A percentile compares a stretch with the other conserved stretches of the same genome.
phyloP scores from a whole-genome alignment of 208 protist genomes.

The Wallacemonas sp. region DNA sequence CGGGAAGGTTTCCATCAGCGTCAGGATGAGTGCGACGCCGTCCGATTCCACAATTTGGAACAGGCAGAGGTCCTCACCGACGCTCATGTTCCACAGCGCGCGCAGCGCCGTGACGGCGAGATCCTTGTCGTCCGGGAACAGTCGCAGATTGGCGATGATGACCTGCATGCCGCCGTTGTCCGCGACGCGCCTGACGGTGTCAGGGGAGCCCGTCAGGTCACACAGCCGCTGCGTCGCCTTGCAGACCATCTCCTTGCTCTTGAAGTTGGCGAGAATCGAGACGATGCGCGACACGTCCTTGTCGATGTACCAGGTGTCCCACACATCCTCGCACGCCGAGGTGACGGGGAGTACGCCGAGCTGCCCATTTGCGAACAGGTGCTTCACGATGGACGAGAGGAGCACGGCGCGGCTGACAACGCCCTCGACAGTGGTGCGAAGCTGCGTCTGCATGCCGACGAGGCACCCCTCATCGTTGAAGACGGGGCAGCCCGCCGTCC shows the following conservation, averaged over 20 bases:
- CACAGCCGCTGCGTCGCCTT: constrained; percentile 63
- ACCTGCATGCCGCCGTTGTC: constrained; percentile 55
- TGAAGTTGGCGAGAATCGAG: constrained; percentile 83
- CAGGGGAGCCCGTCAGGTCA: constrained; percentile 48
- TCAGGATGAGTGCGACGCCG: constrained; percentile 49
- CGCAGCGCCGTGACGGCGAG: constrained; percentile 55
- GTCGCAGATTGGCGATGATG: constrained; percentile 55
- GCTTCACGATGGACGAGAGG: constrained; percentile 85
- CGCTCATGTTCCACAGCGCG: constrained; percentile 85
- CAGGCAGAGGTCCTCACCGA: constrained; percentile 47
- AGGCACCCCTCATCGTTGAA: constrained; percentile 88
- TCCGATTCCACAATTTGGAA: constrained; percentile 45
- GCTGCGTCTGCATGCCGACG: constrained; percentile 86
- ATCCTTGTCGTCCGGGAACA: constrained; percentile 61
- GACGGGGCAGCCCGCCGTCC: constrained; percentile 79
- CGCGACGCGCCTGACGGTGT: constrained; percentile 49
- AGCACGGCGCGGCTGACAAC: constrained; percentile 80
- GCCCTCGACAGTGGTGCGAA: constrained; percentile 58
- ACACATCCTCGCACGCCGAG: constrained; percentile 69
- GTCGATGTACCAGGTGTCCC: constrained; percentile 86
- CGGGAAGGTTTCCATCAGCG: constrained; percentile 63
- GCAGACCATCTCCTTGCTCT: constrained; percentile 51
- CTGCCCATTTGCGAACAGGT: constrained; percentile 89
- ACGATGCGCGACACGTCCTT: constrained; percentile 77
- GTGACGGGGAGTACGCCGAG: constrained; percentile 54